Percentiles rank a stretch among this genome's conserved stretches.
These are phyloP conservation scores for Xylaria sp. DNA, from an alignment of 2,329 filamentous ascomycete species.

Conservation along the genomic window DNA sequence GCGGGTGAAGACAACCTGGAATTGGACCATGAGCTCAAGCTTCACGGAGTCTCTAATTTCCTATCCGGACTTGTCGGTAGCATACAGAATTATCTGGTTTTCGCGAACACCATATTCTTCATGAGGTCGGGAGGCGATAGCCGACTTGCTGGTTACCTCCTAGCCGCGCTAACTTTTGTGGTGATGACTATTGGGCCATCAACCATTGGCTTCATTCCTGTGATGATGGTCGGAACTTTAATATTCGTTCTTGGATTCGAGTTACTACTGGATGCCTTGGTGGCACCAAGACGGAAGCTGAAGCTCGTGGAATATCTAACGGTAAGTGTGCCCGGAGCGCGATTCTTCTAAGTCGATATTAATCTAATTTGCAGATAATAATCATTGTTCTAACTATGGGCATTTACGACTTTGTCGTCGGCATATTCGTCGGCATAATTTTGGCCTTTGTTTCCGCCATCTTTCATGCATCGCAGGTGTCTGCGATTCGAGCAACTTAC, in stretches of 20 bases:
- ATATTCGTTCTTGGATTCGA: slow-evolving; percentile 97
- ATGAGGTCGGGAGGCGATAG: slow-evolving; percentile 91
- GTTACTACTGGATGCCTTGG: slow-evolving; percentile 86
- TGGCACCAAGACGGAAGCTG: slow-evolving; percentile 88
- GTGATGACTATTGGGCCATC: slow-evolving; percentile 87
- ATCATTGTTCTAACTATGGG: slow-evolving; percentile 96
- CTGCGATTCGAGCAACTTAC: slow-evolving; percentile 90
- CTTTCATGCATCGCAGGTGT: slow-evolving; percentile 89
- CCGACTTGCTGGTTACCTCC: slow-evolving; percentile 84
- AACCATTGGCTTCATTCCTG: slow-evolving; percentile 92
- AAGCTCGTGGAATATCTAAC: slow-evolving; percentile 90
- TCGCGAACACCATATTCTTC: slow-evolving; percentile 97
- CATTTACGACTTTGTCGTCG: slow-evolving; percentile 93
- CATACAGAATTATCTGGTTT: slow-evolving; percentile 97
- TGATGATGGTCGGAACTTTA: slow-evolving; percentile 95
- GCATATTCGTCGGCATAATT: slow-evolving; percentile 91
- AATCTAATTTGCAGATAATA: slow-evolving; percentile 66
- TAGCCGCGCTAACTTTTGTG: slow-evolving; percentile 81
- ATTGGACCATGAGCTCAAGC: slow-evolving; percentile 88
- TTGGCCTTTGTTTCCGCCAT: slow-evolving; percentile 92
- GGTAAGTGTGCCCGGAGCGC: slow-evolving; percentile 56
- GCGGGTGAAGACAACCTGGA: slow-evolving; percentile 93
- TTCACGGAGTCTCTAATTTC: slow-evolving; percentile 93
- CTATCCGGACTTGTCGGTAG: slow-evolving; percentile 87
- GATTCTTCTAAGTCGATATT: slow-evolving; percentile 33